Evolutionary conservation across 192 early-diverging fungal species (phyloP).

Genomic region (Coemansia sp.): DNA sequence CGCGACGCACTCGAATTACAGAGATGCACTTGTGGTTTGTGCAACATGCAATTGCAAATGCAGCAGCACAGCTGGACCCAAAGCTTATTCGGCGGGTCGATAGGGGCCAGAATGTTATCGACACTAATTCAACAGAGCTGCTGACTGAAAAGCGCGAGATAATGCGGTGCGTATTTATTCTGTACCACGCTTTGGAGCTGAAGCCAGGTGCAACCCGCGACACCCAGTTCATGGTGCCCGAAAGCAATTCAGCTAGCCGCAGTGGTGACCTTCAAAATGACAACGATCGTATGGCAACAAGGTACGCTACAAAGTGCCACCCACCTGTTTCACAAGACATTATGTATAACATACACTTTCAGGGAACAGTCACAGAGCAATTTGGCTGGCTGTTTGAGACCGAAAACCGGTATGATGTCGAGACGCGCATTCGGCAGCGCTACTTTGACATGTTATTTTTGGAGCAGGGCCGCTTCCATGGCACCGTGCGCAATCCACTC

Average conservation of each 20-base stretch:
- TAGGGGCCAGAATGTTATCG: slow-evolving; percentile 1
- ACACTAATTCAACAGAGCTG: slow-evolving; percentile 11
- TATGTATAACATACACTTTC: slow-evolving; percentile 27
- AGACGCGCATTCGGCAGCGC: slow-evolving; percentile 15
- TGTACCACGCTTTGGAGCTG: slow-evolving; percentile 20
- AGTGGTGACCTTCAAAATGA: not conserved
- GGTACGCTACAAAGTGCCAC: slow-evolving; percentile 7
- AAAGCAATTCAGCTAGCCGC: not conserved
- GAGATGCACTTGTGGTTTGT: slow-evolving; percentile 28
- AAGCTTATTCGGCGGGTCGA: not conserved
- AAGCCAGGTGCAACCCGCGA: slow-evolving; percentile 15
- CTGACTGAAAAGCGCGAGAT: slow-evolving; percentile 7
- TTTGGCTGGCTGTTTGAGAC: slow-evolving; percentile 22
- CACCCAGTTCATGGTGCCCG: slow-evolving; percentile 21
- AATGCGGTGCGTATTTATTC: slow-evolving; percentile 13
- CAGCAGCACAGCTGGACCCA: not conserved
- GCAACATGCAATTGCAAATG: not conserved
- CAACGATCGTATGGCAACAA: not conserved
- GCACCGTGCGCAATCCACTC: not conserved
- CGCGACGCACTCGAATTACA: slow-evolving; percentile 11
- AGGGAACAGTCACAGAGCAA: slow-evolving; percentile 21
- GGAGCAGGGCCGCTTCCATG: slow-evolving; percentile 9
- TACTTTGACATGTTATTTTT: slow-evolving; percentile 33
- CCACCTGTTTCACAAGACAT: slow-evolving; percentile 14
- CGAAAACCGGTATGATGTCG: slow-evolving; percentile 18